These are phyloP conservation scores for Leccinum incarnatum DNA, from an alignment of 768 basidiomycete genomes.

Conservation along the genomic window DNA sequence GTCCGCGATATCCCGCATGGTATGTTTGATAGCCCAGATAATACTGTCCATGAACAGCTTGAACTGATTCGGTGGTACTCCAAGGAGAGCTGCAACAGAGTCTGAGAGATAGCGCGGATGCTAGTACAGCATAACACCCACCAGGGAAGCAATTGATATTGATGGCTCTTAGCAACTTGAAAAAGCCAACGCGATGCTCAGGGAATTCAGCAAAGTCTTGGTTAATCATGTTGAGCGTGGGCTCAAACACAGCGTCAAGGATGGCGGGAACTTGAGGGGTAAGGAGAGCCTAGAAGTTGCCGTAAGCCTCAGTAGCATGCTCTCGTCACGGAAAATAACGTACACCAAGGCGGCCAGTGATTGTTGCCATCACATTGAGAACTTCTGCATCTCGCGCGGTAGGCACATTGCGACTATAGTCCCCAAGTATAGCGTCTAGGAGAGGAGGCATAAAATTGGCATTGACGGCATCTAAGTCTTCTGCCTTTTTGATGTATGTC, in stretches of 20 bases:
- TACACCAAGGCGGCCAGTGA: constrained; percentile 85
- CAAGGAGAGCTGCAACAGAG: constrained; percentile 56
- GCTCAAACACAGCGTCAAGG: constrained; percentile 95
- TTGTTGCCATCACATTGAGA: constrained; percentile 94
- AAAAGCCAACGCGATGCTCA: constrained; percentile 96
- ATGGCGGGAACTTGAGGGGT: constrained; percentile 94
- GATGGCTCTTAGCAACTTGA: constrained; percentile 90
- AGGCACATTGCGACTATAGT: constrained; percentile 93
- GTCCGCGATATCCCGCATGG: constrained; percentile 97
- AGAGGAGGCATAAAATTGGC: constrained; percentile 90
- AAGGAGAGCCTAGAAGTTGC: constrained; percentile 58
- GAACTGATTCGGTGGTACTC: constrained; percentile 88
- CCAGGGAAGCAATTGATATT: constrained; percentile 95
- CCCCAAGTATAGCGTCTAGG: constrained; percentile 95
- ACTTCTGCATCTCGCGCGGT: constrained; percentile 95
- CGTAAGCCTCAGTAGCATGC: constrained; percentile 6
- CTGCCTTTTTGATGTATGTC: constrained; percentile 95
- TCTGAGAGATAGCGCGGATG: background rate
- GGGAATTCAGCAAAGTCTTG: constrained; percentile 99
- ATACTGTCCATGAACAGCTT: constrained; percentile 98
- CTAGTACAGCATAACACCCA: constrained; percentile 33
- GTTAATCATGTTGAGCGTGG: constrained; percentile 97
- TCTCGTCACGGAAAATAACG: constrained; percentile 29
- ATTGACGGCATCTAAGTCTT: constrained; percentile 93
- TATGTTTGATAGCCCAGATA: constrained; percentile 99